Conservation (phyloP, 345 rosid species). For the Alliaria petiolata region DNA sequence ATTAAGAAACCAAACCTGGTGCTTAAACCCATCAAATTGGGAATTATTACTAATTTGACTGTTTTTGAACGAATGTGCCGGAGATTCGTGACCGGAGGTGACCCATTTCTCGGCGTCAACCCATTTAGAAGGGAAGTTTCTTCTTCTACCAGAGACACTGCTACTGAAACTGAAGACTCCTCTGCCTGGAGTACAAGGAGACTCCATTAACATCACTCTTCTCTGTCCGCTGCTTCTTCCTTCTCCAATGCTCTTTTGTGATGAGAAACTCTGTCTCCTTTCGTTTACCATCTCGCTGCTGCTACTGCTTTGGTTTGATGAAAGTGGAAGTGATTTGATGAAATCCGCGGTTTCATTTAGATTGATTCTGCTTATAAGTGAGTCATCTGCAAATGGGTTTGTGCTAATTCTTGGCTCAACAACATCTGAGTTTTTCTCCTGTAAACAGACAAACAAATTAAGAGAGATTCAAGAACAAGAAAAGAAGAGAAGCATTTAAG, state of each 20-base stretch:
- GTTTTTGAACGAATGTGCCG: conserved; percentile 57
- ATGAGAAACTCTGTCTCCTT: conserved; percentile 40
- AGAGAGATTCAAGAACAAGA: conserved; percentile 5
- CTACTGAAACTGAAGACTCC: conserved; percentile 69
- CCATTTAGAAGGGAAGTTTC: conserved; percentile 92
- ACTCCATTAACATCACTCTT: conserved; percentile 40
- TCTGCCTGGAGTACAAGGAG: conserved; percentile 81
- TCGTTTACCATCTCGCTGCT: conserved; percentile 26
- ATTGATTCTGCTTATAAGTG: conserved; percentile 59
- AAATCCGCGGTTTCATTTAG: conserved; percentile 74
- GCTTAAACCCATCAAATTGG: conserved; percentile 37
- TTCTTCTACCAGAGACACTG: conserved; percentile 43
- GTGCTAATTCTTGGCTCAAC: conserved; percentile 16
- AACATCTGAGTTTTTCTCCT: conserved; percentile 16
- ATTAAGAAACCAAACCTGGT: conserved; percentile 13
- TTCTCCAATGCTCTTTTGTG: conserved; percentile 48
- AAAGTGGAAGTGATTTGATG: conserved; percentile 57
- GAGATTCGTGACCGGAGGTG: conserved; percentile 60
- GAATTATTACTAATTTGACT: conserved; percentile 30
- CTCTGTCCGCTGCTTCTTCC: conserved; percentile 52
- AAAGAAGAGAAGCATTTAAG: background rate
- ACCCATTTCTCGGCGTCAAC: conserved; percentile 95
- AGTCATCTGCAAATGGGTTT: conserved; percentile 68
- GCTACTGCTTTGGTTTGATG: conserved; percentile 27
- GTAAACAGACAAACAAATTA: background rate